A percentile compares a stretch with the other conserved stretches of the same genome.
phyloP scores from a whole-genome alignment of 2,329 filamentous ascomycete species.

The Gaeumannomyces sp. region DNA sequence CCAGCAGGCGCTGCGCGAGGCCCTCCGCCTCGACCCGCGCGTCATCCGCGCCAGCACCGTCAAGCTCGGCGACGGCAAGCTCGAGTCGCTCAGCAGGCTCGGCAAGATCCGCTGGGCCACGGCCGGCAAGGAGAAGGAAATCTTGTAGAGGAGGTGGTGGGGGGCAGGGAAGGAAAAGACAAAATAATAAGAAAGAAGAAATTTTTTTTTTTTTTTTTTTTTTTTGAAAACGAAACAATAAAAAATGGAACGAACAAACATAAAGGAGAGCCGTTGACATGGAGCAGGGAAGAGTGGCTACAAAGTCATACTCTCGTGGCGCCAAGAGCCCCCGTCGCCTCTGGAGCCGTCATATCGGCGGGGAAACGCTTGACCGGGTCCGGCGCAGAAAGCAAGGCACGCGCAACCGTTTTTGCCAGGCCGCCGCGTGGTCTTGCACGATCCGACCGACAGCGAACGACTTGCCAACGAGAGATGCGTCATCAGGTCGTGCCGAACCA shows the following conservation, averaged over 20 bases:
- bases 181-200: constrained; percentile 5
- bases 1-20: constrained; percentile 69
- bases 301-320: background rate
- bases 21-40: constrained; percentile 77
- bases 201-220: too few relatives aligned
- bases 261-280: background rate
- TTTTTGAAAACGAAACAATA: too few relatives aligned
- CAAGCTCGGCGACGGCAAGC: constrained; percentile 80
- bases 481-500: too few relatives aligned
- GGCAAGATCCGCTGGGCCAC: constrained; percentile 43
- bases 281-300: background rate
- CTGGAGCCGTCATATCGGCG: too few relatives aligned
- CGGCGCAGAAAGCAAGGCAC: too few relatives aligned
- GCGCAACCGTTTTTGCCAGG: too few relatives aligned
- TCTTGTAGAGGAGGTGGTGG: constrained; percentile 4
- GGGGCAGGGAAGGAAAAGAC: background rate
- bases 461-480: too few relatives aligned
- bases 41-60: constrained; percentile 85
- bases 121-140: constrained; percentile 14
- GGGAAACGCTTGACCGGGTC: too few relatives aligned
- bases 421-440: too few relatives aligned
- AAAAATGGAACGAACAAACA: background rate
- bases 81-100: constrained; percentile 56
- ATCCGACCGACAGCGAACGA: too few relatives aligned
- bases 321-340: too few relatives aligned